A percentile compares a stretch with the other conserved stretches of the same genome.
Conservation (phyloP, 169 alveolate species). For the Sarcocystis neurona region DNA sequence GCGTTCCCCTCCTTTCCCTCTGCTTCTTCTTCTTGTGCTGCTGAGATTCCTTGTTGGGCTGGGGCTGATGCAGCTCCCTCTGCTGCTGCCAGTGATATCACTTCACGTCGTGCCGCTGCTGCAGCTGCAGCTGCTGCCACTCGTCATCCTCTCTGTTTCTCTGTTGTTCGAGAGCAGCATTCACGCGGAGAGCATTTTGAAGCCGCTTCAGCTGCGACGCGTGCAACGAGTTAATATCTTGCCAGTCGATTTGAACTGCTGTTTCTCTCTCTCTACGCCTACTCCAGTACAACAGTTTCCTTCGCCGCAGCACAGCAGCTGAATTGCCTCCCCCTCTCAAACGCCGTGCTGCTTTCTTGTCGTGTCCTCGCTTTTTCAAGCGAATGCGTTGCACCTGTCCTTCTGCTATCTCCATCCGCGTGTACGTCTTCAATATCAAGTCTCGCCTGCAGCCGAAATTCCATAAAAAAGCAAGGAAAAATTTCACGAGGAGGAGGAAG, state of each 20-base stretch:
- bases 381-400: slow-evolving; percentile 16
- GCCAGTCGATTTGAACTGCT: not conserved
- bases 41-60: too few relatives aligned
- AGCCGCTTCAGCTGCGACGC: not conserved
- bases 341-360: not conserved
- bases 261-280: not conserved
- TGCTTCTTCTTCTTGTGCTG: not conserved
- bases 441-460: not conserved
- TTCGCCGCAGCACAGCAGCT: not conserved
- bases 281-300: not conserved
- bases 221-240: not conserved
- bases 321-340: slow-evolving; percentile 14
- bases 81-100: too few relatives aligned
- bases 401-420: not conserved
- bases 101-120: too few relatives aligned
- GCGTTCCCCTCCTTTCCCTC: not conserved
- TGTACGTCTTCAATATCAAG: not conserved
- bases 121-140: not conserved
- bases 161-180: not conserved
- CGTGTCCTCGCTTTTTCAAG: not conserved
- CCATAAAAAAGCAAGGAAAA: not conserved
- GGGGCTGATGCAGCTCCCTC: too few relatives aligned
- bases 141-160: not conserved
- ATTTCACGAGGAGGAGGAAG: not conserved
- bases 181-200: not conserved